A percentile compares a stretch with the other conserved stretches of the same genome.
Conservation (phyloP, 257 asterid species). For the Plantago major region DNA sequence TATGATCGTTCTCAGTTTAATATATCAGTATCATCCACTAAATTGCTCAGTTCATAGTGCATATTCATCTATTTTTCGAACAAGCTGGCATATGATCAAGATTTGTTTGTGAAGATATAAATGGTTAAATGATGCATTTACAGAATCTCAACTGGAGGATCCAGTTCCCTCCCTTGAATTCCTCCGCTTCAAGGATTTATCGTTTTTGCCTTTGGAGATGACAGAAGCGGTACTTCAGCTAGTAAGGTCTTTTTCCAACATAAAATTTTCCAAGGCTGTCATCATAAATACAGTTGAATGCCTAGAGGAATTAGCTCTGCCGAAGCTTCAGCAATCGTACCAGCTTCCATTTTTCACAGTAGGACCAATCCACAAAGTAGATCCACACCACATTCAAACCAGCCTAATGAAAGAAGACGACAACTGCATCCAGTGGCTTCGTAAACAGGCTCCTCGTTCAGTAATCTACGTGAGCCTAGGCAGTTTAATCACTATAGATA, state of each 20-base stretch:
- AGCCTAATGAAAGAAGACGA: conserved; percentile 27
- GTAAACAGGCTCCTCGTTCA: conserved; percentile 21
- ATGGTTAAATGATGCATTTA: too few species aligned
- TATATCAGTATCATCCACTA: too few species aligned
- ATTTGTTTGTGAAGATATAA: too few species aligned
- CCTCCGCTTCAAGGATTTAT: too few species aligned
- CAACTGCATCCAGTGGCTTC: conserved; percentile 26
- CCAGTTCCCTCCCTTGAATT: too few species aligned
- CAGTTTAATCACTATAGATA: conserved; percentile 16
- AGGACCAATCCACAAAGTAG: conserved; percentile 39
- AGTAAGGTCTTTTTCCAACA: not conserved
- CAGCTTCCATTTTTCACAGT: conserved; percentile 28
- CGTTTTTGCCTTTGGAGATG: not conserved
- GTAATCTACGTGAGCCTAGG: conserved; percentile 34
- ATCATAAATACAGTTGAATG: conserved; percentile 31
- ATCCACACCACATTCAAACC: too few species aligned
- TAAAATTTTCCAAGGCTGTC: conserved; percentile 20
- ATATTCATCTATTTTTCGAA: too few species aligned
- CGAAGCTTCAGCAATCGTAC: conserved; percentile 18
- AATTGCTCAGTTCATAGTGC: too few species aligned
- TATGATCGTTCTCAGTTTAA: too few species aligned
- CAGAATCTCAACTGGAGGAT: too few species aligned
- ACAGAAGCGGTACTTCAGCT: conserved; percentile 6
- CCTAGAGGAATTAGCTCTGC: not conserved
- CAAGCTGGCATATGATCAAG: too few species aligned